Base-by-base conservation (phyloP, 2,329 filamentous ascomycete species). In the Beauveria medogensis region DNA sequence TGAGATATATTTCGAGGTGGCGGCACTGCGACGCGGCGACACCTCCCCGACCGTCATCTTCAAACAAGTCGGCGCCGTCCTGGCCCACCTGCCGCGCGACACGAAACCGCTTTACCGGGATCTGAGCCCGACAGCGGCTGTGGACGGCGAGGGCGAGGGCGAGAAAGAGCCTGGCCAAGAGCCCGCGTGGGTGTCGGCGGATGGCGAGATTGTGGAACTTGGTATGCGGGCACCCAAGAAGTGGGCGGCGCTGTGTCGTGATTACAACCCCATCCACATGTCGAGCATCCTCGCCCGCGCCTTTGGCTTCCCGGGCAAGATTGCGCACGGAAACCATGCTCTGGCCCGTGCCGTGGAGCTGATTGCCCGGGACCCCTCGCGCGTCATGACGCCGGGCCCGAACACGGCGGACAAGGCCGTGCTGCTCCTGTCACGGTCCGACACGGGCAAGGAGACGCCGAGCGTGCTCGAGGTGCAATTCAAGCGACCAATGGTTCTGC, bases 241-340 rank as follows among this genome's bases (percentile, higher is more conserved):
- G 28, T 63, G 61, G 61, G 56, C 61, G 22, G 56, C 61, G 34
- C 18, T 63, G 26, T 63, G 61, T n/a, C 44, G 51, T 9, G 61
- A 63, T 52, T 63, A 63, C 57, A 63, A 63, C 47, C 61, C 61
- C 16, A 63, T 63, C 16, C 61, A 63, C 56, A 63, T 63, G 52
- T 63, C 61, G 26, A 48, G 61, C 28, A 30, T 59, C 16, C 47
- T 63, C 18, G 61, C 61, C 18, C 51, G 56, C 6, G 22, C 47
- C n/a, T 63, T 63, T 56, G 61, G 61, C 43, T 60, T 63, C 41
- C 56, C 56, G 8, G 56, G 56, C 44, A 60, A 48, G 47, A 63
- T 60, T 28, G 61, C 61, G 26, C 61, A 63, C 47, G 61, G 61
- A 3, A 63, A 63, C 47, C 61, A 63, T 30, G 61, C 56, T 20